These are phyloP conservation scores for Chalciporus sphaerocephalus DNA, from an alignment of 768 basidiomycete species.

Conservation along the genomic window DNA sequence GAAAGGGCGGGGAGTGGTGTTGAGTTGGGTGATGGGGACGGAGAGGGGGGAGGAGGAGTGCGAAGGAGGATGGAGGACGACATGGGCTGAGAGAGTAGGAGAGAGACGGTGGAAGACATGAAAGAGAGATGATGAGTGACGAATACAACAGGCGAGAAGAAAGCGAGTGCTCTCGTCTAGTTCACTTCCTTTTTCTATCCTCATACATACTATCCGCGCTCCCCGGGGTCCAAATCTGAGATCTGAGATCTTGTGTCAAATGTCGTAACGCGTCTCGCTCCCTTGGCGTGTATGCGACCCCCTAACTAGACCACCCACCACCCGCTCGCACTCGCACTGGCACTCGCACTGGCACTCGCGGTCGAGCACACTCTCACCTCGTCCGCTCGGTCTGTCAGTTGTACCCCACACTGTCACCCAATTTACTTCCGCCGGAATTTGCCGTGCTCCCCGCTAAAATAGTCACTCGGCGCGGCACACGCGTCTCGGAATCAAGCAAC, in stretches of 20 bases:
- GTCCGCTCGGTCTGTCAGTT: too few relatives aligned
- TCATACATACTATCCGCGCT: conserved; percentile 8
- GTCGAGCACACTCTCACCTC: too few relatives aligned
- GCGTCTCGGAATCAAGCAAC: too few relatives aligned
- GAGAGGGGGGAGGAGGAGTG: neutral
- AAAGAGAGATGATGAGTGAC: neutral
- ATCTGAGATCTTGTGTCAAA: conserved; percentile 20
- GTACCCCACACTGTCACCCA: too few relatives aligned
- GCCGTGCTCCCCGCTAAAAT: too few relatives aligned
- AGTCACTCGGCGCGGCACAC: neutral
- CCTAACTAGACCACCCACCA: neutral
- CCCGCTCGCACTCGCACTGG: too few relatives aligned
- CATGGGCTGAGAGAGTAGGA: conserved; percentile 14
- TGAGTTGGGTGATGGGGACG: conserved; percentile 11
- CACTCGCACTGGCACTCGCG: too few relatives aligned
- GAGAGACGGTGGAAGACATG: conserved; percentile 5
- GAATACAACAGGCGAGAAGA: neutral
- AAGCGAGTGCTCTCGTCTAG: neutral
- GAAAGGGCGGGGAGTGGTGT: conserved; percentile 14
- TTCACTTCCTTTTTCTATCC: conserved; percentile 14
- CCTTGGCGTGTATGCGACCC: neutral
- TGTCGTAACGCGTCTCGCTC: neutral
- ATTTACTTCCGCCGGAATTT: too few relatives aligned
- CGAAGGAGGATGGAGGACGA: conserved; percentile 21
- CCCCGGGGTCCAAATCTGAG: conserved; percentile 17